These are phyloP conservation scores for Prorocentrum cordatum DNA, from an alignment of 169 alveolate species.

Conservation along the genomic window DNA sequence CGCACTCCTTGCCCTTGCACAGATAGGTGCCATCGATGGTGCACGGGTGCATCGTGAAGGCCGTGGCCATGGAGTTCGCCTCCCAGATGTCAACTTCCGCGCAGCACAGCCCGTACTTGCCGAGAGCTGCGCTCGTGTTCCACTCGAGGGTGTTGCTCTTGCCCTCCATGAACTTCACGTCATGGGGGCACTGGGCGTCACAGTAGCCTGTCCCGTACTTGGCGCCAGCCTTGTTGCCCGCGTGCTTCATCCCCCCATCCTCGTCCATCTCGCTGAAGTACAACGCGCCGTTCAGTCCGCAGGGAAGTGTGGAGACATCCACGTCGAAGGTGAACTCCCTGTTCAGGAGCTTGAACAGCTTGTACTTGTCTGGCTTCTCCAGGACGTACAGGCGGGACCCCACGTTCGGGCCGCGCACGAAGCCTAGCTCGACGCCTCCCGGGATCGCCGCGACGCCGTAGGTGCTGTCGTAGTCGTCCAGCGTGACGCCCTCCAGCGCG, in stretches of 20 bases:
- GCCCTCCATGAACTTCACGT: constrained; percentile 36
- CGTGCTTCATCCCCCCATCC: not conserved
- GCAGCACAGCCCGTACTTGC: not conserved
- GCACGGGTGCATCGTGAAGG: constrained; percentile 58
- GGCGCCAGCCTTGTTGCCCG: constrained; percentile 11
- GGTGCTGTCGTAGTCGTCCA: too few species aligned
- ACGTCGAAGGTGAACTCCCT: too few species aligned
- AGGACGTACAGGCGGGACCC: too few species aligned
- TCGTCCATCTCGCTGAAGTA: constrained; percentile 54
- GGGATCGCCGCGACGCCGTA: too few species aligned
- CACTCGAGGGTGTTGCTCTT: not conserved
- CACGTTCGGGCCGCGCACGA: too few species aligned
- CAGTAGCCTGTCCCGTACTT: constrained; percentile 50
- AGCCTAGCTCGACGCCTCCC: too few species aligned
- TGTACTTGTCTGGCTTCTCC: too few species aligned
- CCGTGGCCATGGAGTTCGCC: constrained; percentile 57
- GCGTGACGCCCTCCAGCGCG: too few species aligned
- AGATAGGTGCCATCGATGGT: constrained; percentile 30
- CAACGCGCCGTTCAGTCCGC: constrained; percentile 48
- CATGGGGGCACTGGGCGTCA: constrained; percentile 57
- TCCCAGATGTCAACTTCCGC: constrained; percentile 63
- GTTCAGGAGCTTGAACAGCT: too few species aligned
- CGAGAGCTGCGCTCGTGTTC: constrained; percentile 1
- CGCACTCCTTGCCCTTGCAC: constrained; percentile 38
- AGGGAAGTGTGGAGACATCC: too few species aligned